A percentile compares a stretch with the other conserved stretches of the same genome.
These are phyloP conservation scores for Arabidopsis arenosa DNA, from an alignment of 345 rosid genomes.

Conservation along the genomic window DNA sequence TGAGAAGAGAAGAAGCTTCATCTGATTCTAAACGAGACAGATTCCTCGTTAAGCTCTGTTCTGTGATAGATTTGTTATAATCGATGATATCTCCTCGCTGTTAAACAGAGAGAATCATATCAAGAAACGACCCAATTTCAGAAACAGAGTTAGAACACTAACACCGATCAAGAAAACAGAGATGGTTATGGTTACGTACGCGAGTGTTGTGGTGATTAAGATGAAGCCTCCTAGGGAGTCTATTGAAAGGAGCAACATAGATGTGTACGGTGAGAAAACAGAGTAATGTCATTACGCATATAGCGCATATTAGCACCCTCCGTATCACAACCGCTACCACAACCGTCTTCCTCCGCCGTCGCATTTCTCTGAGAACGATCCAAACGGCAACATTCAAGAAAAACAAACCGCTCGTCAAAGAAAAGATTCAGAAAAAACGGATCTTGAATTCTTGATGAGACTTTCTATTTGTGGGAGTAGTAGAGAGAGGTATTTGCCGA, in stretches of 20 bases:
- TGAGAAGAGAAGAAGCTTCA: conserved; percentile 3
- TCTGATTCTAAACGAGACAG: conserved; percentile 44
- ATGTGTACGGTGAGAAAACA: conserved; percentile 58
- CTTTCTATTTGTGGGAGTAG: conserved; percentile 30
- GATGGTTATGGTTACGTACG: conserved; percentile 33
- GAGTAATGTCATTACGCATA: conserved; percentile 56
- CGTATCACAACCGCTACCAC: conserved; percentile 51
- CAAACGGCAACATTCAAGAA: conserved; percentile 25
- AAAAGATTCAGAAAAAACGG: conserved; percentile 30
- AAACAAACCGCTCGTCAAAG: neutral
- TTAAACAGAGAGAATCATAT: conserved; percentile 7
- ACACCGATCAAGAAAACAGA: conserved; percentile 9
- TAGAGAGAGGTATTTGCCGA: conserved; percentile 16
- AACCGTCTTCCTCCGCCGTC: conserved; percentile 55
- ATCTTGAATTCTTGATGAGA: conserved; percentile 36
- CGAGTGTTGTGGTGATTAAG: conserved; percentile 51
- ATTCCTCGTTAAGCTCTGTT: conserved; percentile 35
- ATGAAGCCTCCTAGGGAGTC: conserved; percentile 50
- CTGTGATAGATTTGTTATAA: conserved; percentile 49
- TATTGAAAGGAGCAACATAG: conserved; percentile 59
- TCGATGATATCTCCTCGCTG: conserved; percentile 47
- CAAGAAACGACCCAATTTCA: conserved; percentile 1
- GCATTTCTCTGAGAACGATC: conserved; percentile 35
- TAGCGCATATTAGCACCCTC: conserved; percentile 64
- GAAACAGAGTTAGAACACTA: conserved; percentile 16